A percentile compares a stretch with the other conserved stretches of the same genome.
Evolutionary conservation across 2,329 filamentous ascomycete species (phyloP).

Genomic region (Colletotrichum navitas): DNA sequence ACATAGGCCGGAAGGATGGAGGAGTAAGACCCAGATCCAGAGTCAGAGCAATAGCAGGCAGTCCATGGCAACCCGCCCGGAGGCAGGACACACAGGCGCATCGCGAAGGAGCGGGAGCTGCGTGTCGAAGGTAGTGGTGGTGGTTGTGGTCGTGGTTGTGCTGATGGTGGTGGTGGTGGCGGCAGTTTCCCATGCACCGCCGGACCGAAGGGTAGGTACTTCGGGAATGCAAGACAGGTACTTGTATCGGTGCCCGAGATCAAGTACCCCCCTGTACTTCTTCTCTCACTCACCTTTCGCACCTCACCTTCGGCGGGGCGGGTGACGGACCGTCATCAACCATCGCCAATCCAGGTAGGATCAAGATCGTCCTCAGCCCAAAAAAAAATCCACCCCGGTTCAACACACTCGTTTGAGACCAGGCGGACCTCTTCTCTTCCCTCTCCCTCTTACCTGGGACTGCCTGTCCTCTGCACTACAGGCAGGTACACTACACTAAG

Average conservation of each 20-base stretch:
- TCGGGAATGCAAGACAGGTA: constrained; percentile 18
- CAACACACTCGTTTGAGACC: constrained; percentile 25
- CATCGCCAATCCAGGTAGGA: not conserved
- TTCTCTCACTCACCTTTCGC: not conserved
- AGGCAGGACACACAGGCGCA: not conserved
- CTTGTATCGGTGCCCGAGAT: constrained; percentile 12
- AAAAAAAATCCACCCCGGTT: not conserved
- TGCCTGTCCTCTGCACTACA: not conserved
- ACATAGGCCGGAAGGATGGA: not conserved
- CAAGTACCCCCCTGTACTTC: constrained; percentile 28
- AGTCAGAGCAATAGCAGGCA: not conserved
- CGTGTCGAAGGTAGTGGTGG: not conserved
- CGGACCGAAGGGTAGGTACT: constrained; percentile 22
- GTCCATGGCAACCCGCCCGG: not conserved
- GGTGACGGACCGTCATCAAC: constrained; percentile 22
- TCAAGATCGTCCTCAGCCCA: constrained; percentile 19
- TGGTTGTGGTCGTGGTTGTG: not conserved
- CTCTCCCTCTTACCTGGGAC: constrained; percentile 1
- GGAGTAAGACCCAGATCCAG: not conserved
- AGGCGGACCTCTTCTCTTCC: not conserved
- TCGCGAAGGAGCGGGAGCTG: not conserved
- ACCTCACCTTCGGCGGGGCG: constrained; percentile 6
- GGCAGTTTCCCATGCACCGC: constrained; percentile 1
- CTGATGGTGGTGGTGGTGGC: not conserved
- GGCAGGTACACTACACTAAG: too few species aligned